phyloP scores from a whole-genome alignment of 1,139 yeast species.

The Saccharomyces pastorianus region DNA sequence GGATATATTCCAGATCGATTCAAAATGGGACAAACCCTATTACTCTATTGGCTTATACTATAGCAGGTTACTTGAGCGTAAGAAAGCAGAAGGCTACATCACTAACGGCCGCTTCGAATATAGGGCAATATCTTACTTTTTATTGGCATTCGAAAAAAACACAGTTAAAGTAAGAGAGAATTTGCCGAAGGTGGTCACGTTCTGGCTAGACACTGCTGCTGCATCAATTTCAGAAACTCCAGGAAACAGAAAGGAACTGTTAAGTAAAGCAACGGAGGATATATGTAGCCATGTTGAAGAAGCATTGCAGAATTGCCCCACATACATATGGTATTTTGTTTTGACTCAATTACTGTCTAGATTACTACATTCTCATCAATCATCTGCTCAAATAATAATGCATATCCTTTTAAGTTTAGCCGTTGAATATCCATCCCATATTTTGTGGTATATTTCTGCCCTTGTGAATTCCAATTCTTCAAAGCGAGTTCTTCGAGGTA shows the following conservation, averaged over 20 bases:
- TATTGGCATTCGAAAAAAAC: slow-evolving; percentile 63
- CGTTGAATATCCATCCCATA: slow-evolving; percentile 65
- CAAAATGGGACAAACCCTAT: slow-evolving; percentile 69
- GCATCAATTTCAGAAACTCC: slow-evolving; percentile 21
- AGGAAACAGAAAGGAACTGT: slow-evolving; percentile 24
- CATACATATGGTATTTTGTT: slow-evolving; percentile 72
- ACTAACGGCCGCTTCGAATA: slow-evolving; percentile 59
- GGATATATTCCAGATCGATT: slow-evolving; percentile 49
- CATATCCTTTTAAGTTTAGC: slow-evolving; percentile 51
- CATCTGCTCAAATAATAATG: slow-evolving; percentile 50
- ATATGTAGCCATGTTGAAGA: slow-evolving; percentile 42
- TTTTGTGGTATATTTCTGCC: slow-evolving; percentile 78
- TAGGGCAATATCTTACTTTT: slow-evolving; percentile 55
- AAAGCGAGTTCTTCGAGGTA: slow-evolving; percentile 48
- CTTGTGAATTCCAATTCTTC: slow-evolving; percentile 61
- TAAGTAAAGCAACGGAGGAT: slow-evolving; percentile 20
- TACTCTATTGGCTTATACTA: slow-evolving; percentile 75
- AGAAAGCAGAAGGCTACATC: slow-evolving; percentile 33
- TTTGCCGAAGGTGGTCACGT: slow-evolving; percentile 77
- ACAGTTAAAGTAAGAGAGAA: slow-evolving; percentile 72
- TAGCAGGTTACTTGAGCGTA: slow-evolving; percentile 67
- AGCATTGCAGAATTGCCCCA: slow-evolving; percentile 44
- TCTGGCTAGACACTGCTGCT: slow-evolving; percentile 83
- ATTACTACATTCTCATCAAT: slow-evolving; percentile 53
- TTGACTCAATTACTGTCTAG: slow-evolving; percentile 82